Percentiles rank a stretch among this genome's conserved stretches.
Conservation (phyloP, 768 basidiomycete species). For the Leccinum boreale region DNA sequence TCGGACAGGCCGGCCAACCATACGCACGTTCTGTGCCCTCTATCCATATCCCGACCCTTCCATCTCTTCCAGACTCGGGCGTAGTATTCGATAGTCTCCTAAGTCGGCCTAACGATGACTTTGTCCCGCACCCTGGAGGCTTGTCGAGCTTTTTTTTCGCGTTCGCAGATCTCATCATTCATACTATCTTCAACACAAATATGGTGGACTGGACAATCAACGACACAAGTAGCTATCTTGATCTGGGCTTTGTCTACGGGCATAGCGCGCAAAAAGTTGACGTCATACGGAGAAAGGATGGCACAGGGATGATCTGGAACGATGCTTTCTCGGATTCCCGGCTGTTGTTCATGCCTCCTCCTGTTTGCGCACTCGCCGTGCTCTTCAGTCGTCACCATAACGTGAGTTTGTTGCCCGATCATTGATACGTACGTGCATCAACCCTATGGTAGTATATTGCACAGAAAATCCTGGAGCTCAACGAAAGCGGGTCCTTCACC, state of each 20-base stretch:
- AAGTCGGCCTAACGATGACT: conserved; percentile 34
- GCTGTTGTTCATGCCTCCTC: conserved; percentile 69
- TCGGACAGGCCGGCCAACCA: conserved; percentile 59
- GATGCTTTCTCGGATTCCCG: conserved; percentile 71
- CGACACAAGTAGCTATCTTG: conserved; percentile 68
- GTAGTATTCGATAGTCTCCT: conserved; percentile 73
- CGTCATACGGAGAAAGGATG: conserved; percentile 57
- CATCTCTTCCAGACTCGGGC: conserved; percentile 61
- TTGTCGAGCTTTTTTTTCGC: conserved; percentile 75
- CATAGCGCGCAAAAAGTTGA: conserved; percentile 45
- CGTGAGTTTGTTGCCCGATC: conserved; percentile 35
- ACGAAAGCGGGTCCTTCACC: conserved; percentile 54
- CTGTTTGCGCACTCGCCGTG: conserved; percentile 63
- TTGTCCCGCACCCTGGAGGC: conserved; percentile 59
- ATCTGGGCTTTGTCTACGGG: conserved; percentile 74
- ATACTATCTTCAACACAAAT: conserved; percentile 64
- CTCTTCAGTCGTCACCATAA: conserved; percentile 74
- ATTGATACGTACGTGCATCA: neutral
- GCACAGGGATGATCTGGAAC: conserved; percentile 59
- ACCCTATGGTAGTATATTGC: conserved; percentile 56
- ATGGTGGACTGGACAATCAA: conserved; percentile 53
- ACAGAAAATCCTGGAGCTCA: conserved; percentile 61
- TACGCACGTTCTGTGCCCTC: conserved; percentile 68
- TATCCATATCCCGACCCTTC: conserved; percentile 37
- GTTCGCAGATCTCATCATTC: conserved; percentile 75